phyloP scores from a whole-genome alignment of 1,139 yeast genomes.

The Geotrichum reessii region DNA sequence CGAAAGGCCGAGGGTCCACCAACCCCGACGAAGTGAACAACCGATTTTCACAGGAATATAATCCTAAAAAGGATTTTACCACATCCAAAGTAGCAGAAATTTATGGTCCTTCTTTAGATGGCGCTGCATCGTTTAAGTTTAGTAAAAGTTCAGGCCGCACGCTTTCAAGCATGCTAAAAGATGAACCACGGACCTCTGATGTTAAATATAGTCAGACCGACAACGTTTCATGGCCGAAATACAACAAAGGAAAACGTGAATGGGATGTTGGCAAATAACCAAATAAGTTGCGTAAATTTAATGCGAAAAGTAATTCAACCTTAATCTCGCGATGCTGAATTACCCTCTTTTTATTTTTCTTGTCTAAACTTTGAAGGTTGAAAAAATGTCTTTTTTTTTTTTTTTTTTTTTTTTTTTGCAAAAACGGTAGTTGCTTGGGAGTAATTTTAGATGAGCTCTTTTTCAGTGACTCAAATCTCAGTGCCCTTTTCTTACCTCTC shows the following conservation, averaged over 20 bases:
- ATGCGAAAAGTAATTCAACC: background rate
- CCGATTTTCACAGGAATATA: background rate
- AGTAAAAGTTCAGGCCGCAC: background rate
- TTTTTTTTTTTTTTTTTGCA: background rate
- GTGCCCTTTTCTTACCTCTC: background rate
- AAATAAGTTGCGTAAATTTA: background rate
- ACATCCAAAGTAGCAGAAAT: background rate
- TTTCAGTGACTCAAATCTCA: background rate
- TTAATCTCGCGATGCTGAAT: background rate
- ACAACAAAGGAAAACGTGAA: conserved; percentile 8
- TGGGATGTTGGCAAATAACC: conserved; percentile 11
- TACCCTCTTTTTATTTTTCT: background rate
- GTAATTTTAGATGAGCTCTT: background rate
- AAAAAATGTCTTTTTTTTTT: background rate
- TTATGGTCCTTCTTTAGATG: background rate
- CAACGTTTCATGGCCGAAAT: conserved; percentile 5
- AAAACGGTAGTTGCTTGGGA: too few species aligned
- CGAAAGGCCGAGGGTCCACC: conserved; percentile 7
- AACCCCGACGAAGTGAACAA: background rate
- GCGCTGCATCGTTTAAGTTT: background rate
- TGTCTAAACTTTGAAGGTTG: background rate
- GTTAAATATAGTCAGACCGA: background rate
- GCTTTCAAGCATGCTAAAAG: background rate
- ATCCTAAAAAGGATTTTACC: conserved; percentile 2
- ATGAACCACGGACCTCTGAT: background rate